Evolutionary conservation across 345 rosid genomes (phyloP), one percentile per base, ranked within the genome.

Genomic region (Dipteronia sinensis): DNA sequence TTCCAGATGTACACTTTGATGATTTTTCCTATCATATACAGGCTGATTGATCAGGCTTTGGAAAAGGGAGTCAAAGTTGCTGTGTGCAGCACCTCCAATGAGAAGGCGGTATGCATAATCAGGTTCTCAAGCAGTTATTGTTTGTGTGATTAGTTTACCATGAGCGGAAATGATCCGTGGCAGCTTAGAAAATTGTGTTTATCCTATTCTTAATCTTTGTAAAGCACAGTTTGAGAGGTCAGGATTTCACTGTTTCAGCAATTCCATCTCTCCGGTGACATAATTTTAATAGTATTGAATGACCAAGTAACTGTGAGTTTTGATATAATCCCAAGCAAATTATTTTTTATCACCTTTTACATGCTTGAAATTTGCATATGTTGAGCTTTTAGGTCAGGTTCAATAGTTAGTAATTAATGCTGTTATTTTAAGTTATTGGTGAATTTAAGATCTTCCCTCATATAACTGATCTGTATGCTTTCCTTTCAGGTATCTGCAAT

Each of bases 51-150:
- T 86, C 98, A 95, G 84, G 98, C 97, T 81, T 76, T 95, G 79
- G 89, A 83, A 42, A 93, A 86, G 67, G 38, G 91, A 81, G 95
- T 93, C 25, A 83, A 86, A 82, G 97, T 95, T 65, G 98, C 99
- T 4, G 99, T 95, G 64, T 93, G 98, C 86, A 93, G 98, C 78
- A 93, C 98, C 71, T 95, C 99, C 38, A 93, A 93, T 87, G 97
- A 93, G 90, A 95, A 95, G 94, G 98, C 97, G 94, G 98, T 95
- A 91, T 86, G 97, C 88, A 66, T 83, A 77, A 82, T 76, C 89
- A 88, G 93, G 91, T 89, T 86, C 88, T 83, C 76, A 84, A 61
- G 75, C 87, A 86, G 69, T 85, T 80, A 67, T 78, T 74, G n/a
- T 73, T 53, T 40, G 69, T 51, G 67, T 49, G 46, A 64, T 74